A percentile compares a stretch with the other conserved stretches of the same genome.
These are phyloP conservation scores for Ulota crispa DNA, from an alignment of 225 moss, liverwort and hornwort genomes.

Conservation along the genomic window DNA sequence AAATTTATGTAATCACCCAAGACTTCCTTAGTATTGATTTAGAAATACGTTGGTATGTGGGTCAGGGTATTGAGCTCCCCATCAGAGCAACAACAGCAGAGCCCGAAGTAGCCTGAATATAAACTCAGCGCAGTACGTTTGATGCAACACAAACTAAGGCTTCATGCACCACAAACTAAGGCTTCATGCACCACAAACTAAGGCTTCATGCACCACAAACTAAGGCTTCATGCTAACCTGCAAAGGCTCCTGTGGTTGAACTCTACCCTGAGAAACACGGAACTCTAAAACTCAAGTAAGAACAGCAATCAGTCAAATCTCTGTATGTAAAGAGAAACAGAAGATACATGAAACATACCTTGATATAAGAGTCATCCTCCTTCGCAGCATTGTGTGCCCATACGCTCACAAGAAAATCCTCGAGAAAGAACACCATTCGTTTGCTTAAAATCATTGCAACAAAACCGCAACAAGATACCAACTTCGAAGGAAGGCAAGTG, in stretches of 20 bases:
- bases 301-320: neutral
- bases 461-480: neutral
- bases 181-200: no score
- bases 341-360: slow-evolving; percentile 23
- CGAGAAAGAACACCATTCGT: neutral
- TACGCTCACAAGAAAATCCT: neutral
- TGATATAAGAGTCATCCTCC: neutral
- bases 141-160: slow-evolving; percentile 1
- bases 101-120: neutral
- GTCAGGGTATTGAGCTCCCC: no score
- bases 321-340: neutral
- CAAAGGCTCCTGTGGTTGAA: neutral
- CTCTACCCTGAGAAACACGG: slow-evolving; percentile 4
- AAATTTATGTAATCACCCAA: no score
- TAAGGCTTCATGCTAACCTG: neutral
- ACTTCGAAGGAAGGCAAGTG: neutral
- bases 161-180: no score
- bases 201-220: no score
- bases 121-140: slow-evolving; percentile 1
- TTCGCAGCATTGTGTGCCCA: neutral
- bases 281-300: neutral
- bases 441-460: neutral
- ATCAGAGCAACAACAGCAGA: no score
- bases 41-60: no score
- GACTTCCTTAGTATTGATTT: no score